These are phyloP conservation scores for Silybum marianum DNA, from an alignment of 129 eudicot genomes.

Conservation along the genomic window DNA sequence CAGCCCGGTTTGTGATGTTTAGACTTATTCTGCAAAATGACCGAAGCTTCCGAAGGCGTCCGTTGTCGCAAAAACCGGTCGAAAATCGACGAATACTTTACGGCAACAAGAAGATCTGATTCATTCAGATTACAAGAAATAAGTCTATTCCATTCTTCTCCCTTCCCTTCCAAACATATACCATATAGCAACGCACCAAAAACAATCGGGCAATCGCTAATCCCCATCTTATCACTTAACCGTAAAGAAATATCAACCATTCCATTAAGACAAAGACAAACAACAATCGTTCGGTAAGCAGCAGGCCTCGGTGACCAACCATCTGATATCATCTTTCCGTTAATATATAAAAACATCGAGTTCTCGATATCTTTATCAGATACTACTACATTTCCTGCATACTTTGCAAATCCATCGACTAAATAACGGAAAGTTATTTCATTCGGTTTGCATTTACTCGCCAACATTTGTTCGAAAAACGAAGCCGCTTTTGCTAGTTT, in stretches of 20 bases:
- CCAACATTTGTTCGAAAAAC: constrained; percentile 75
- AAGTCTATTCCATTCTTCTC: constrained; percentile 67
- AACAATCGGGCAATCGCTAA: constrained; percentile 49
- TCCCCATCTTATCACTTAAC: constrained; percentile 50
- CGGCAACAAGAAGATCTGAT: constrained; percentile 50
- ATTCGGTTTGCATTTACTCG: constrained; percentile 74
- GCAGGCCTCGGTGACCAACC: constrained; percentile 59
- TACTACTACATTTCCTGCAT: neutral
- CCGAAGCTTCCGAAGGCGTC: constrained; percentile 48
- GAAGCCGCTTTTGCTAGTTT: constrained; percentile 63
- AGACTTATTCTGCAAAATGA: constrained; percentile 51
- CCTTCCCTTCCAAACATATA: constrained; percentile 71
- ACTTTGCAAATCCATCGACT: constrained; percentile 59
- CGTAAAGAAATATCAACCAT: constrained; percentile 64
- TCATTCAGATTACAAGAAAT: constrained; percentile 57
- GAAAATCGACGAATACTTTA: constrained; percentile 49
- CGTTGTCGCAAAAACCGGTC: constrained; percentile 43
- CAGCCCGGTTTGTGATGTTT: constrained; percentile 26
- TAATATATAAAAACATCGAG: constrained; percentile 53
- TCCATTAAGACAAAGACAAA: constrained; percentile 70
- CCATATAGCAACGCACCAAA: constrained; percentile 71
- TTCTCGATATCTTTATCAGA: constrained; percentile 26
- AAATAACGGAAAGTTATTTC: constrained; percentile 75
- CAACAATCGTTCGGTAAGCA: constrained; percentile 59
- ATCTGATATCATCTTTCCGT: constrained; percentile 57